Evolutionary conservation across 2,329 filamentous ascomycete species (phyloP).

Genomic region (Pseudocercospora fijiensis): DNA sequence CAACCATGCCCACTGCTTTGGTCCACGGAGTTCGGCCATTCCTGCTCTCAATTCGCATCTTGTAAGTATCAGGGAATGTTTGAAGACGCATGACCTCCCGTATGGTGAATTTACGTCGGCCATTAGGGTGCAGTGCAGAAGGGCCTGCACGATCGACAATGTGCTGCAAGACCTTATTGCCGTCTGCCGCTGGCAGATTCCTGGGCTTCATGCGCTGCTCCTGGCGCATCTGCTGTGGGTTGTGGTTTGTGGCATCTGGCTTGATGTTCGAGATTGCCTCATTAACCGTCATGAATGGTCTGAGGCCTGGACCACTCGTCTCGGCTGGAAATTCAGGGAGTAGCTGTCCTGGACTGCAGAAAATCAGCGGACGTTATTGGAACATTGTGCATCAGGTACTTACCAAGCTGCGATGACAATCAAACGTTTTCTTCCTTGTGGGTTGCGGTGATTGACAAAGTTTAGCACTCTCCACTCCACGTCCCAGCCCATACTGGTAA

Average conservation of each 20-base stretch:
- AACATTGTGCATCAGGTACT: constrained; percentile 27
- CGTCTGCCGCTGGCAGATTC: constrained; percentile 27
- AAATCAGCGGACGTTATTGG: constrained; percentile 11
- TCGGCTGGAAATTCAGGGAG: constrained; percentile 63
- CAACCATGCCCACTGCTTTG: constrained; percentile 64
- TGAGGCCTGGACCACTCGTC: constrained; percentile 35
- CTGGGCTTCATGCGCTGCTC: not conserved
- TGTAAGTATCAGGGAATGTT: constrained; percentile 64
- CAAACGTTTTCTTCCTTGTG: constrained; percentile 50
- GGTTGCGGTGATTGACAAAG: constrained; percentile 51
- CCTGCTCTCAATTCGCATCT: too few relatives aligned
- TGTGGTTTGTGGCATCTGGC: constrained; percentile 34
- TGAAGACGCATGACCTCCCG: constrained; percentile 69
- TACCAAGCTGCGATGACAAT: constrained; percentile 57
- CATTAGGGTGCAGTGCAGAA: constrained; percentile 65
- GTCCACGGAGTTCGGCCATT: too few relatives aligned
- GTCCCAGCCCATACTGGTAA: constrained; percentile 66
- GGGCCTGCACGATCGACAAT: constrained; percentile 65
- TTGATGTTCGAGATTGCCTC: constrained; percentile 38
- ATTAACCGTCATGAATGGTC: constrained; percentile 28
- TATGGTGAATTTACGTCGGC: constrained; percentile 61
- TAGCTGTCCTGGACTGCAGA: constrained; percentile 64
- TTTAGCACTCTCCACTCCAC: constrained; percentile 65
- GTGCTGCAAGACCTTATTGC: constrained; percentile 49
- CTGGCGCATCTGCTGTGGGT: constrained; percentile 35